A percentile compares a stretch with the other conserved stretches of the same genome.
Evolutionary conservation across 345 rosid species (phyloP).

Genomic region (Punica granatum): DNA sequence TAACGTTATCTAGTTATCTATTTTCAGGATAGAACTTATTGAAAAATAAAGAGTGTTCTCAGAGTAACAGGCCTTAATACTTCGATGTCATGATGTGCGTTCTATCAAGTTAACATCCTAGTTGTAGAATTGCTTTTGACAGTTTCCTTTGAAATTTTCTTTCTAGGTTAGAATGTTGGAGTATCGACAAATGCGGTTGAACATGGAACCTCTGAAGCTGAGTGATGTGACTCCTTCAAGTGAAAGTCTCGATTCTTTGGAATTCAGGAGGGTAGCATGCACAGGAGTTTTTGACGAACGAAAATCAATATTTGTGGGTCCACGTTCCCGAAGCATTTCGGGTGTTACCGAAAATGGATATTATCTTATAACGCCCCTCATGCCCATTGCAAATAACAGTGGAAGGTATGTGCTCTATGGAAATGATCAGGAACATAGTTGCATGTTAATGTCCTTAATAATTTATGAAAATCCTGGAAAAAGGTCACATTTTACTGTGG

Average conservation of each 20-base stretch:
- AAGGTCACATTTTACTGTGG: background rate
- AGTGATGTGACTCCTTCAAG: conserved; percentile 31
- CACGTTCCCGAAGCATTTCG: conserved; percentile 87
- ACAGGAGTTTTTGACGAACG: conserved; percentile 67
- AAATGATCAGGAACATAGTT: background rate
- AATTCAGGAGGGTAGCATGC: conserved; percentile 69
- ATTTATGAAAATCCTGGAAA: conserved; percentile 1
- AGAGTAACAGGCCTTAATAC: too few relatives aligned
- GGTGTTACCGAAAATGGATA: conserved; percentile 93
- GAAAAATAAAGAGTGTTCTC: too few relatives aligned
- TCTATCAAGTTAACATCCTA: background rate
- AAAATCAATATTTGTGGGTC: conserved; percentile 72
- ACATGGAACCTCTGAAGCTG: conserved; percentile 65
- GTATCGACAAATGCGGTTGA: conserved; percentile 55
- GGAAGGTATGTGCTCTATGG: conserved; percentile 43
- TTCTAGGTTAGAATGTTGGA: conserved; percentile 70
- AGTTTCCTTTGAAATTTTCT: background rate
- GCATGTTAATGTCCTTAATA: background rate
- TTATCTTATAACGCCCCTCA: conserved; percentile 66
- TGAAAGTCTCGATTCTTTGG: conserved; percentile 41
- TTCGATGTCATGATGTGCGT: background rate
- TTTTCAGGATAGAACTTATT: too few relatives aligned
- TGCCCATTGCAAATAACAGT: conserved; percentile 51
- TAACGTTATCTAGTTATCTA: too few relatives aligned
- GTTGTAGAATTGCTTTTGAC: background rate